These are phyloP conservation scores for Fomitopsis pulvina DNA, from an alignment of 768 basidiomycete species.

Conservation along the genomic window DNA sequence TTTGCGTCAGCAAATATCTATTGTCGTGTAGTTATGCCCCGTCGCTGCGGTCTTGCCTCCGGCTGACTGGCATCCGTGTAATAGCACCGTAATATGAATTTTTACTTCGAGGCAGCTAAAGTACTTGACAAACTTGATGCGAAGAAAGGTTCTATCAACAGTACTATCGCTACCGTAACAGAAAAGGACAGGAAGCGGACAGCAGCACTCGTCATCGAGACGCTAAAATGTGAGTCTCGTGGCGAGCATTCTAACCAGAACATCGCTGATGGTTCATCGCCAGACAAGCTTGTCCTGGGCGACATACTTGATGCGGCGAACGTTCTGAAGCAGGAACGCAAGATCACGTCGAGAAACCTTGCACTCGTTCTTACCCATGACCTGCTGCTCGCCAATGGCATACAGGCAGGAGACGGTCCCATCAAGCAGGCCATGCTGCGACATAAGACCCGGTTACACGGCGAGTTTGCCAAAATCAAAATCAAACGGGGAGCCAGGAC, in stretches of 20 bases:
- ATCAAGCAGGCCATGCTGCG: constrained; percentile 82
- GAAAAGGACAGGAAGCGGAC: constrained; percentile 72
- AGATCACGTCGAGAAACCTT: constrained; percentile 69
- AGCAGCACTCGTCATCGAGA: constrained; percentile 87
- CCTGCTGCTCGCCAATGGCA: constrained; percentile 72
- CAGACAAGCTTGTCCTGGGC: constrained; percentile 73
- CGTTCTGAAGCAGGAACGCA: constrained; percentile 70
- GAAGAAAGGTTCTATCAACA: constrained; percentile 90
- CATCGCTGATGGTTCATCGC: background rate
- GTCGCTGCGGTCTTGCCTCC: constrained; percentile 2
- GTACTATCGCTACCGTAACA: constrained; percentile 66
- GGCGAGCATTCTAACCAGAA: background rate
- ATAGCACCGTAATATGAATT: constrained; percentile 62
- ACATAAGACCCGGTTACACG: constrained; percentile 83
- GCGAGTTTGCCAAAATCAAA: constrained; percentile 83
- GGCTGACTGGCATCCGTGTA: constrained; percentile 21
- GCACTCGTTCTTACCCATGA: constrained; percentile 90
- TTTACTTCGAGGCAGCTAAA: constrained; percentile 87
- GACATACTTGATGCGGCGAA: constrained; percentile 64
- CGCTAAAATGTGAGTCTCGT: constrained; percentile 78
- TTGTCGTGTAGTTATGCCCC: constrained; percentile 4
- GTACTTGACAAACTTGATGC: constrained; percentile 80
- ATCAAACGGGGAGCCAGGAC: constrained; percentile 64
- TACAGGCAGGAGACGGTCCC: constrained; percentile 88
- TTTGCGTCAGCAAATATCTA: no score